phyloP scores from a whole-genome alignment of 192 early-diverging fungal species.

The Backusella australiensis region DNA sequence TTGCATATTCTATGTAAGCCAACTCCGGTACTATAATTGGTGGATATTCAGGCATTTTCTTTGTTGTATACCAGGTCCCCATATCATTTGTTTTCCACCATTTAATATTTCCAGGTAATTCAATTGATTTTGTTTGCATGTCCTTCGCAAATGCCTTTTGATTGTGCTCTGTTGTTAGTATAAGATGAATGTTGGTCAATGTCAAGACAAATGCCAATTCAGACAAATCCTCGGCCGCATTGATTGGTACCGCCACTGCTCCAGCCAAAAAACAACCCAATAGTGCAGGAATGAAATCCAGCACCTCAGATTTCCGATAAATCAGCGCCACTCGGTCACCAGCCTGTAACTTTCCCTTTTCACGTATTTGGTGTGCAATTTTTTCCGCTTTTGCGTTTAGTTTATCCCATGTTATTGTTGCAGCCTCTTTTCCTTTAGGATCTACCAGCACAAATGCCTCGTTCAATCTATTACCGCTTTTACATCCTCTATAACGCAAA shows the following conservation, averaged over 20 bases:
- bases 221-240: conserved; percentile 75
- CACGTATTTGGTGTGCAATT: conserved; percentile 63
- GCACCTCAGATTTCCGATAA: conserved; percentile 75
- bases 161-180: conserved; percentile 81
- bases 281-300: conserved; percentile 80
- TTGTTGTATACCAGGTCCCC: conserved; percentile 60
- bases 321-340: conserved; percentile 77
- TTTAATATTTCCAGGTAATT: conserved; percentile 64
- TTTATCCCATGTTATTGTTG: conserved; percentile 72
- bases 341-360: conserved; percentile 53
- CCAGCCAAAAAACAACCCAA: conserved; percentile 83
- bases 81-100: conserved; percentile 88
- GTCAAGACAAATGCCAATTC: conserved; percentile 77
- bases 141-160: conserved; percentile 73
- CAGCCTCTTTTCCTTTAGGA: conserved; percentile 68
- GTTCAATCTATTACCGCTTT: conserved; percentile 36
- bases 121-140: conserved; percentile 53
- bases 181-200: conserved; percentile 61
- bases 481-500: conserved; percentile 60
- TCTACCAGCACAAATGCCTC: conserved; percentile 71
- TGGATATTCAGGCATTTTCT: conserved; percentile 46
- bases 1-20: conserved; percentile 86
- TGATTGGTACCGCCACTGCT: conserved; percentile 81
- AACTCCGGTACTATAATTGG: conserved; percentile 55
- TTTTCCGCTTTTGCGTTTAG: conserved; percentile 69